phyloP scores from a whole-genome alignment of 495 filamentous ascomycete genomes.

The Collariella sp. region DNA sequence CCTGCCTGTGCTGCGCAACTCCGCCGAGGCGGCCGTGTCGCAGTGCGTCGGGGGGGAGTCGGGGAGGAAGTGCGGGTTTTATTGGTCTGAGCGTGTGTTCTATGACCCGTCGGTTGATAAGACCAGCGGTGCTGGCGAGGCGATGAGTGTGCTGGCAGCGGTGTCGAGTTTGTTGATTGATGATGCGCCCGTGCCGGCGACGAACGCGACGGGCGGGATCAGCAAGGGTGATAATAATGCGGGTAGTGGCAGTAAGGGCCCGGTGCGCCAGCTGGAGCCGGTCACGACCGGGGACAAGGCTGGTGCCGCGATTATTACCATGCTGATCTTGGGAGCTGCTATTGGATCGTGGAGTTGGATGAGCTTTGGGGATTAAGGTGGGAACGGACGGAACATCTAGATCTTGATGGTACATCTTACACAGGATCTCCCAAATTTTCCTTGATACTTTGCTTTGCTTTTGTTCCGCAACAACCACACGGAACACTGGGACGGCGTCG shows the following conservation, averaged over 20 bases:
- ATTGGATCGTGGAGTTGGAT: constrained; percentile 23
- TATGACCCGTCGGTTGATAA: constrained; percentile 64
- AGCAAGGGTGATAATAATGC: constrained; percentile 21
- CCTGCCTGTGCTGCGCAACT: constrained; percentile 52
- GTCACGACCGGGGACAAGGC: constrained; percentile 23
- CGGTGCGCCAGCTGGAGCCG: constrained; percentile 2
- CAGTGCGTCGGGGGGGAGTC: constrained; percentile 55
- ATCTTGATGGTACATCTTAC: neutral
- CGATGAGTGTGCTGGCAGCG: constrained; percentile 58
- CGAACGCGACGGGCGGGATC: constrained; percentile 20
- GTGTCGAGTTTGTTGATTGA: constrained; percentile 46
- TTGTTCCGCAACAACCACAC: neutral
- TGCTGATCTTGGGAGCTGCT: constrained; percentile 16
- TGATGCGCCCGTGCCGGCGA: constrained; percentile 16
- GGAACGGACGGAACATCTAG: neutral
- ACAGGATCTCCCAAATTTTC: neutral
- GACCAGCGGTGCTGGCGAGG: constrained; percentile 52
- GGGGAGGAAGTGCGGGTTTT: constrained; percentile 53
- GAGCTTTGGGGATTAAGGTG: constrained; percentile 23
- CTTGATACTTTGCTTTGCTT: neutral
- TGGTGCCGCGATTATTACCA: constrained; percentile 24
- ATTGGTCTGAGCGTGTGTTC: constrained; percentile 39
- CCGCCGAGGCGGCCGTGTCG: constrained; percentile 55
- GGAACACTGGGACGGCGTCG: constrained; percentile 4
- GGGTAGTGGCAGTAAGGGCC: constrained; percentile 13